Base-by-base conservation (phyloP, 805 yeast species). In the Tetrapisispora namnaoensis region DNA sequence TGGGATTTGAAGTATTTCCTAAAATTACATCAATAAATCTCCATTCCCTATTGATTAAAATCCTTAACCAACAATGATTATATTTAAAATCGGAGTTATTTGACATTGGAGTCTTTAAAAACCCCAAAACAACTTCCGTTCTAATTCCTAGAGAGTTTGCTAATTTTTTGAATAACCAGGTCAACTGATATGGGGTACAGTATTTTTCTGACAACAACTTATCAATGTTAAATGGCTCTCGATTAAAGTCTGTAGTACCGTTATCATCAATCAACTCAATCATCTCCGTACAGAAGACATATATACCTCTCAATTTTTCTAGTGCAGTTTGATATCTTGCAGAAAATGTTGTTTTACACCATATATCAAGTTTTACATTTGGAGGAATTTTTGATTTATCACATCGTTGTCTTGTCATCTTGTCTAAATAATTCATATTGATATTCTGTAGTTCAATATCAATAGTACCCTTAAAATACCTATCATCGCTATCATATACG, bases 21-120 rank as follows among this genome's bases (percentile, higher is more conserved):
- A 83, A 58, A 5, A 80, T 71, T 6, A 79, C 82, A 62, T 91
- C 99, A 51, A 91, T 65, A 52, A 93, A 74, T 51, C 91, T 72
- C 79, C 90, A 89, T 61, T 85, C 84, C 37, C 82, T 81, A 51
- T 86, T 83, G 16, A 89, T 66, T 35, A 83, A 63, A 1, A 89
- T 80, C 1, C 95, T 80, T 48, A 88, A 74, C 99, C 99, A 93
- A 48, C 86, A 79, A 66, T 93, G 99, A 58, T 89, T 87, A 36
- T 81, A 63, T n/a, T 70, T 67, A 53, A 73, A 76, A 34, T 61
- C 64, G 34, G 51, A 44, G 48, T 60, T 73, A 42, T 74, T 72
- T 41, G 79, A 81, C 52, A 80, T 80, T 9, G 96, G 95, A 24
- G 81, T 77, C 61, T 90, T 87, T 68, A 90, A 74, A 59, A 85